A percentile compares a stretch with the other conserved stretches of the same genome.
Evolutionary conservation across 1,139 yeast species (phyloP).

Genomic region (Hyphopichia burtonii): DNA sequence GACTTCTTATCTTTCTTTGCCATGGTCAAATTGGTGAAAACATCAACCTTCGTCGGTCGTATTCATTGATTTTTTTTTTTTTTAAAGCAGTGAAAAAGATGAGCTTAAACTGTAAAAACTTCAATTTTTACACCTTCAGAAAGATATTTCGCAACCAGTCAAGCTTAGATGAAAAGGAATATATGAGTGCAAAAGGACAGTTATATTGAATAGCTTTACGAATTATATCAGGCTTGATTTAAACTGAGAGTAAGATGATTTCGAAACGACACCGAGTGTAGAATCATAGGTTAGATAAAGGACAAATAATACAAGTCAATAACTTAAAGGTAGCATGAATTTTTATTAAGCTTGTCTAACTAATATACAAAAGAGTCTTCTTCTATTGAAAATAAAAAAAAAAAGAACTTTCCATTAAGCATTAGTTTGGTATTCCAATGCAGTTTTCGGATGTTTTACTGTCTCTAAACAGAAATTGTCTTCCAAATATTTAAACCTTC

Average conservation of each 20-base stretch:
- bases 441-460: no score
- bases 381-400: not conserved
- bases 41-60: not conserved
- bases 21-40: slow-evolving; percentile 36
- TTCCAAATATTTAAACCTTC: slow-evolving; percentile 96
- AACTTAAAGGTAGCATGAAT: no score
- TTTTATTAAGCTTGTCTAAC: not conserved
- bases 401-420: no score
- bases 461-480: slow-evolving; percentile 93
- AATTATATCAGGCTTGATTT: no score
- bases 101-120: not conserved
- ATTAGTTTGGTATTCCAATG: no score
- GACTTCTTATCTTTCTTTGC: slow-evolving; percentile 84
- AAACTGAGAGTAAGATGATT: no score
- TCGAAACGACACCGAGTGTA: no score
- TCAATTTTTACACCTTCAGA: not conserved
- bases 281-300: no score
- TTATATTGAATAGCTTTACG: no score
- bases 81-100: not conserved
- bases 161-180: no score
- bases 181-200: no score
- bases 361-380: not conserved
- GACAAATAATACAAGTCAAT: no score
- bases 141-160: not conserved
- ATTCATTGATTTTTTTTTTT: not conserved